Conservation (phyloP, 345 rosid species). For the Gossypium thurberi region DNA sequence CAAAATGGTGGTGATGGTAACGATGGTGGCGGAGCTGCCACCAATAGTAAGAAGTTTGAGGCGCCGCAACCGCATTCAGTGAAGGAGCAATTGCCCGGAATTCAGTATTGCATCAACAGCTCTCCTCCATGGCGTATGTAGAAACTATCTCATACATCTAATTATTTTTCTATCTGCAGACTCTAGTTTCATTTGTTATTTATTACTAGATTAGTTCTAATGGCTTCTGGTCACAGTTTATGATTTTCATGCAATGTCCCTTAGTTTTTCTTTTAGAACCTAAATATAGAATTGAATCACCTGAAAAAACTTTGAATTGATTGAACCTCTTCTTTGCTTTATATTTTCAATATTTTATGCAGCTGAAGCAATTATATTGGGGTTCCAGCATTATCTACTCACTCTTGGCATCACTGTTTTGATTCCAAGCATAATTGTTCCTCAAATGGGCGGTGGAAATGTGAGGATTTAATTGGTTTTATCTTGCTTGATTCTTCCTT, state of each 20-base stretch:
- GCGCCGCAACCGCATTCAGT: constrained; percentile 45
- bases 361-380: constrained; percentile 56
- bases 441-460: constrained; percentile 67
- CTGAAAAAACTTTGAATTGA: background rate
- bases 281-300: background rate
- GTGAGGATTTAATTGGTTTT: constrained; percentile 26
- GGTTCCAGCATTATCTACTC: constrained; percentile 61
- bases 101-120: constrained; percentile 60
- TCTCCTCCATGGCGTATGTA: constrained; percentile 69
- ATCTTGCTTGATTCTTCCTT: background rate
- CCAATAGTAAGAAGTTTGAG: too few relatives aligned
- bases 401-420: constrained; percentile 59
- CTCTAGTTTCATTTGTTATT: too few relatives aligned
- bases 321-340: background rate
- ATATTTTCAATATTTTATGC: constrained; percentile 6
- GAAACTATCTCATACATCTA: background rate
- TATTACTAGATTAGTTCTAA: background rate
- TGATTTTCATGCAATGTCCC: background rate
- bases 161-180: background rate
- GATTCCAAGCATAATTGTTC: constrained; percentile 57
- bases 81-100: constrained; percentile 56
- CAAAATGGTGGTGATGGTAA: too few relatives aligned
- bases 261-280: background rate
- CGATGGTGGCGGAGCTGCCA: too few relatives aligned
- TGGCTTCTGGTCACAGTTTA: background rate